Evolutionary conservation across 1,139 yeast species (phyloP).

Genomic region (Nakaseomyces uthaithaninus): DNA sequence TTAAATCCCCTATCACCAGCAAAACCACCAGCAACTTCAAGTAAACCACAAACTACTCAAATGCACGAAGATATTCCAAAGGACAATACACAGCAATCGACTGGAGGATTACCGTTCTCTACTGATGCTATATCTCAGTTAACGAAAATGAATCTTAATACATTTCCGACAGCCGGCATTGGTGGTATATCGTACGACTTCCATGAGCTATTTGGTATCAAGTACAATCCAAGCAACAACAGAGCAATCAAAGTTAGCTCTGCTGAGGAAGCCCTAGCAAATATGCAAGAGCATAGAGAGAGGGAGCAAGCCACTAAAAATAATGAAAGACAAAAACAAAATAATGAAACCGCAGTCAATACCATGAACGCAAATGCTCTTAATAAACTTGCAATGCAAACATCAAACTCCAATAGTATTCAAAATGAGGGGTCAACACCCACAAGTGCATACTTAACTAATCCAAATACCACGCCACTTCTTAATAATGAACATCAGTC

Average conservation of each 20-base stretch:
- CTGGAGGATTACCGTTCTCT: conserved; percentile 13
- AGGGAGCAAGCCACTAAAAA: conserved; percentile 11
- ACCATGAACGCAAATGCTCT: not conserved
- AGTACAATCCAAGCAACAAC: conserved; percentile 15
- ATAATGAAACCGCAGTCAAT: not conserved
- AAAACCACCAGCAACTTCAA: conserved; percentile 23
- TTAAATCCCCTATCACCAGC: conserved; percentile 18
- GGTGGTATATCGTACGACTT: conserved; percentile 33
- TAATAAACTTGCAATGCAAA: not conserved
- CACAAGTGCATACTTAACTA: not conserved
- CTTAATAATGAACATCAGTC: conserved; percentile 7
- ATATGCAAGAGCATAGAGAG: conserved; percentile 27
- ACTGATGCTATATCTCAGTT: conserved; percentile 22
- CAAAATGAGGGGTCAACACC: not conserved
- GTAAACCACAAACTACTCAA: not conserved
- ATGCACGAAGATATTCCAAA: not conserved
- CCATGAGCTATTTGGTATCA: conserved; percentile 29
- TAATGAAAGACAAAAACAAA: conserved; percentile 5
- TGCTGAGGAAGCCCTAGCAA: conserved; percentile 26
- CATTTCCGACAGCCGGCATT: conserved; percentile 31
- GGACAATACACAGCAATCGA: conserved; percentile 9
- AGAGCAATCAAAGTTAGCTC: conserved; percentile 22
- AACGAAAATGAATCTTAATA: conserved; percentile 20
- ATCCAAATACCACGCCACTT: not conserved
- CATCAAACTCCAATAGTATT: not conserved